Evolutionary conservation across 495 filamentous ascomycete species (phyloP).

Genomic region (Xylaria castorea): DNA sequence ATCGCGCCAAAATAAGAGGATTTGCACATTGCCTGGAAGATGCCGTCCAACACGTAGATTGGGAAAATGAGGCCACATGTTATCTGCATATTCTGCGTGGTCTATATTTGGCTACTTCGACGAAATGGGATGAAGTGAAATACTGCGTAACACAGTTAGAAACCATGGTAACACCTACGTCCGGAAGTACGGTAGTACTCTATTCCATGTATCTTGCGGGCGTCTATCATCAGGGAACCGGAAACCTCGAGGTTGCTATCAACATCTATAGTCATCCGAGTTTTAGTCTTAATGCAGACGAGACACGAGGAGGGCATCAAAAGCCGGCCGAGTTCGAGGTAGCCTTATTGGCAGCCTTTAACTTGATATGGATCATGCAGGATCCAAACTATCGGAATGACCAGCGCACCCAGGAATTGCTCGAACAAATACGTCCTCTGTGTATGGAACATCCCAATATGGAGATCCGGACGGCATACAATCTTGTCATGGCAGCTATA

Average conservation of each 20-base stretch:
- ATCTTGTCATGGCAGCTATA: constrained; percentile 75
- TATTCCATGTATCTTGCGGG: constrained; percentile 73
- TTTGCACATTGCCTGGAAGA: constrained; percentile 49
- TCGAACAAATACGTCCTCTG: constrained; percentile 70
- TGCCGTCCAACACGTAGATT: constrained; percentile 49
- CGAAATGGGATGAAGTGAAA: constrained; percentile 54
- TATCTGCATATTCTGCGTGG: constrained; percentile 57
- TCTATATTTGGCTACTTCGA: constrained; percentile 52
- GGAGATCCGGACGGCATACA: constrained; percentile 78
- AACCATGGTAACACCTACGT: constrained; percentile 40
- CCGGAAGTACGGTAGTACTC: constrained; percentile 42
- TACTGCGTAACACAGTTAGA: constrained; percentile 49
- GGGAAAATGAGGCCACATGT: constrained; percentile 52
- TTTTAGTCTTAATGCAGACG: constrained; percentile 58
- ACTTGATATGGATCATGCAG: constrained; percentile 82
- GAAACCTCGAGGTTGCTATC: constrained; percentile 70
- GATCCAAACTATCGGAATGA: constrained; percentile 60
- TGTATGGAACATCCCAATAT: constrained; percentile 72
- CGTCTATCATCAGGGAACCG: constrained; percentile 79
- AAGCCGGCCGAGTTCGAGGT: constrained; percentile 72
- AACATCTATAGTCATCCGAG: constrained; percentile 65
- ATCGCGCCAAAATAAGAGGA: constrained; percentile 36
- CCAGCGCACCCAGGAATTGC: constrained; percentile 56
- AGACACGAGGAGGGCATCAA: constrained; percentile 38
- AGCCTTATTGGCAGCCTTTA: constrained; percentile 78